Conservation (phyloP, 2,329 filamentous ascomycete genomes). For the Chrysosporium keratinophilum region DNA sequence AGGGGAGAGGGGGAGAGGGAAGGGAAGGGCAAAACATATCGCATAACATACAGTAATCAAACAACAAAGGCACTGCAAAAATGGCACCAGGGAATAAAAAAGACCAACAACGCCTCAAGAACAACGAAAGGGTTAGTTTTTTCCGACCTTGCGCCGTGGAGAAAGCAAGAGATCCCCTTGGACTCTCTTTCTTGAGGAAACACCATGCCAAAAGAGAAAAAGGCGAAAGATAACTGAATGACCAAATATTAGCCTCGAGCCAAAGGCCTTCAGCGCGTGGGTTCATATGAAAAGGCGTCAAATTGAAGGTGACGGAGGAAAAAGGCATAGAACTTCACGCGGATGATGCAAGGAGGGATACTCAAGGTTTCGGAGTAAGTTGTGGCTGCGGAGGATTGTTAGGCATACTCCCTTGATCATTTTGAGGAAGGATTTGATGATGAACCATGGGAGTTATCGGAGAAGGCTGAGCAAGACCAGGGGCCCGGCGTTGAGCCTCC, state of each 20-base stretch:
- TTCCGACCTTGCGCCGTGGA: not conserved
- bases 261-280: no score
- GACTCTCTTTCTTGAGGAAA: not conserved
- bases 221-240: constrained; percentile 7
- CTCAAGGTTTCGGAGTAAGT: constrained; percentile 4
- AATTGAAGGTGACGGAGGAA: constrained; percentile 15
- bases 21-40: no score
- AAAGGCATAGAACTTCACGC: constrained; percentile 1
- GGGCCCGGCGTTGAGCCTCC: constrained; percentile 25
- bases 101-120: not conserved
- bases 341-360: not conserved
- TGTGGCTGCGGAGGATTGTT: not conserved
- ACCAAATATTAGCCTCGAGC: constrained; percentile 16
- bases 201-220: not conserved
- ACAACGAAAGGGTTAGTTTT: not conserved
- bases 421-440: constrained; percentile 6
- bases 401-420: constrained; percentile 6
- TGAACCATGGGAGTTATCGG: constrained; percentile 12
- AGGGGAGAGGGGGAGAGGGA: no score
- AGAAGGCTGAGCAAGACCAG: constrained; percentile 27
- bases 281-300: no score
- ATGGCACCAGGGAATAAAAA: not conserved
- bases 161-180: not conserved
- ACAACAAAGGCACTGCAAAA: not conserved
- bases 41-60: no score